These are phyloP conservation scores for Coemansia sp. DNA, from an alignment of 192 early-diverging fungal genomes.

Conservation along the genomic window DNA sequence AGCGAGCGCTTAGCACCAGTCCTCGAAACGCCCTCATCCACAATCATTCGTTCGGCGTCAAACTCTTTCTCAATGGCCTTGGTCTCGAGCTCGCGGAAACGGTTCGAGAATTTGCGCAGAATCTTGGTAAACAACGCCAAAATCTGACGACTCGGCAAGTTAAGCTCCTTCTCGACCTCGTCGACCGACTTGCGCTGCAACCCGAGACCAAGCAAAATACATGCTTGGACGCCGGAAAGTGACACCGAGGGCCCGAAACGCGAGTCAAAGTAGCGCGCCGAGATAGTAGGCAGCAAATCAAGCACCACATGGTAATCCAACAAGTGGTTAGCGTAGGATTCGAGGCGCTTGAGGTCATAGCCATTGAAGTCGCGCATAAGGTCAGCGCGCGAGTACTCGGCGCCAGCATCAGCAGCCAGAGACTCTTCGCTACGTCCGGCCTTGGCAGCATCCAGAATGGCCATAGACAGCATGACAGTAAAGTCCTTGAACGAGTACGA, in stretches of 20 bases:
- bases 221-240: conserved; percentile 84
- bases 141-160: conserved; percentile 79
- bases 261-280: conserved; percentile 76
- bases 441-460: conserved; percentile 76
- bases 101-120: conserved; percentile 79
- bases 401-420: conserved; percentile 20
- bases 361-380: conserved; percentile 41
- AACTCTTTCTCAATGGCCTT: conserved; percentile 29
- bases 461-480: conserved; percentile 75
- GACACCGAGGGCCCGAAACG: conserved; percentile 60
- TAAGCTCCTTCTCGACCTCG: conserved; percentile 84
- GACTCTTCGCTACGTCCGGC: conserved; percentile 46
- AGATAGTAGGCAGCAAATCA: conserved; percentile 85
- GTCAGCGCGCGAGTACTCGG: conserved; percentile 23
- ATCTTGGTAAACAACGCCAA: conserved; percentile 94
- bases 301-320: conserved; percentile 97
- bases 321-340: conserved; percentile 94
- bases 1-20: conserved; percentile 27
- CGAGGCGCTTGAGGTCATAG: conserved; percentile 94
- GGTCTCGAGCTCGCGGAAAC: conserved; percentile 65
- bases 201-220: conserved; percentile 85
- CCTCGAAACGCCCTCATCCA: conserved; percentile 23
- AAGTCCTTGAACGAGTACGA: conserved; percentile 89
- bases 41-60: conserved; percentile 21
- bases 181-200: conserved; percentile 92